phyloP scores from a whole-genome alignment of 2,329 filamentous ascomycete species.

The Ascochyta koolunga region DNA sequence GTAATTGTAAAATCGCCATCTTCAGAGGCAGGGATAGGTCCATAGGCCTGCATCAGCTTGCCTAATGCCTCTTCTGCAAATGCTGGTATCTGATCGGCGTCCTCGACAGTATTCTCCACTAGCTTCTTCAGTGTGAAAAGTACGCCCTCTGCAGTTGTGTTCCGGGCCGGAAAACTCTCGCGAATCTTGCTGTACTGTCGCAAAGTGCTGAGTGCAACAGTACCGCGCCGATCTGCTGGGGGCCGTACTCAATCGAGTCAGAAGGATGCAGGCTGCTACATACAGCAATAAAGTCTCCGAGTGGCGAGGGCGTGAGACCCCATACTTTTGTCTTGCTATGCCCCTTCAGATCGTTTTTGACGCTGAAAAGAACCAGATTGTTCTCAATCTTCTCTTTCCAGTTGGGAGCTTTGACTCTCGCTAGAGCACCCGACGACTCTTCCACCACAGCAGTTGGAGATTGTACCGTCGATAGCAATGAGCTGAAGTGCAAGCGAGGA shows the following conservation, averaged over 20 bases:
- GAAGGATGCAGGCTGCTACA: constrained; percentile 62
- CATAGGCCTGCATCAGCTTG: constrained; percentile 30
- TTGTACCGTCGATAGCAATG: constrained; percentile 43
- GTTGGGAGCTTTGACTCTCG: constrained; percentile 26
- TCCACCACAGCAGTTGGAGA: constrained; percentile 40
- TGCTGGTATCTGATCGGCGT: constrained; percentile 27
- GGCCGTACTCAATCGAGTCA: constrained; percentile 64
- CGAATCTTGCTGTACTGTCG: constrained; percentile 23
- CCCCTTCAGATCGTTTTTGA: constrained; percentile 57
- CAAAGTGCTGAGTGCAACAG: constrained; percentile 41
- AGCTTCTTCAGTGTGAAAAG: constrained; percentile 44
- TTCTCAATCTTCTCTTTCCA: constrained; percentile 52
- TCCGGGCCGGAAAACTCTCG: constrained; percentile 23
- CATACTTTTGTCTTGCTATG: constrained; percentile 58
- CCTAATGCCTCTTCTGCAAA: constrained; percentile 29
- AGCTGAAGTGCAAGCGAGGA: constrained; percentile 45
- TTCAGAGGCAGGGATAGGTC: neutral
- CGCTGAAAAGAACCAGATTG: constrained; percentile 53
- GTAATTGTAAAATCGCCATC: neutral
- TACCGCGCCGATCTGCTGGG: constrained; percentile 52
- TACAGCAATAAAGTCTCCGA: constrained; percentile 55
- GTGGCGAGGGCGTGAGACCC: constrained; percentile 58
- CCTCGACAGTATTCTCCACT: constrained; percentile 39
- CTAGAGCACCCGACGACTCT: constrained; percentile 24
- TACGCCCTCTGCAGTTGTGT: constrained; percentile 41